A percentile compares a stretch with the other conserved stretches of the same genome.
phyloP scores from a whole-genome alignment of 208 protist species.

The Trichomonas gallinae region DNA sequence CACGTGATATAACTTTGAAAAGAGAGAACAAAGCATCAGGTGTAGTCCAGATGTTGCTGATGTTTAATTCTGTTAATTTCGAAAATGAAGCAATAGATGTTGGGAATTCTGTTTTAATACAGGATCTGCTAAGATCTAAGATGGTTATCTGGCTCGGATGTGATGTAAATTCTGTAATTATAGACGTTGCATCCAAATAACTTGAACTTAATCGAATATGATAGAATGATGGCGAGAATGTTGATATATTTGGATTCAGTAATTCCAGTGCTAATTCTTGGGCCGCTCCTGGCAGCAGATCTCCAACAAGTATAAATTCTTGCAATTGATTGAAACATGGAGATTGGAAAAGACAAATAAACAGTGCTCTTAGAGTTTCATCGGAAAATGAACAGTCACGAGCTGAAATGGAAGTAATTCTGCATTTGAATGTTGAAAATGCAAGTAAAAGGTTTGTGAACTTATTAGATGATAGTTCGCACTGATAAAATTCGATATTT shows the following conservation, averaged over 20 bases:
- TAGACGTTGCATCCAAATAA: background rate
- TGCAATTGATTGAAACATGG: background rate
- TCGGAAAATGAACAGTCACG: background rate
- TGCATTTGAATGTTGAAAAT: background rate
- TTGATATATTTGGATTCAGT: background rate
- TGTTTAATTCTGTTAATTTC: background rate
- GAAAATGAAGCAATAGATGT: background rate
- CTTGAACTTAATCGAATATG: background rate
- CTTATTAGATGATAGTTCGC: background rate
- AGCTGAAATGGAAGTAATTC: background rate
- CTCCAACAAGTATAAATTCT: background rate
- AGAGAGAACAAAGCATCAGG: background rate
- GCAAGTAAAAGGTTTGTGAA: background rate
- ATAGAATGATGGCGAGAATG: background rate
- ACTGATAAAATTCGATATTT: background rate
- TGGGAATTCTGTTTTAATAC: background rate
- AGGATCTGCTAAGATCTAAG: background rate
- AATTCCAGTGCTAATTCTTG: background rate
- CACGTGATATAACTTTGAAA: background rate
- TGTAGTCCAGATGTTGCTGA: background rate
- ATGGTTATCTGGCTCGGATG: background rate
- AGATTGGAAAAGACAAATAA: background rate
- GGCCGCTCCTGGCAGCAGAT: background rate
- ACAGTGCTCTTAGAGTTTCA: background rate
- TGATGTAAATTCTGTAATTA: background rate